A percentile compares a stretch with the other conserved stretches of the same genome.
Conservation (phyloP, 305 asterid species). For the Fraxinus sp. region DNA sequence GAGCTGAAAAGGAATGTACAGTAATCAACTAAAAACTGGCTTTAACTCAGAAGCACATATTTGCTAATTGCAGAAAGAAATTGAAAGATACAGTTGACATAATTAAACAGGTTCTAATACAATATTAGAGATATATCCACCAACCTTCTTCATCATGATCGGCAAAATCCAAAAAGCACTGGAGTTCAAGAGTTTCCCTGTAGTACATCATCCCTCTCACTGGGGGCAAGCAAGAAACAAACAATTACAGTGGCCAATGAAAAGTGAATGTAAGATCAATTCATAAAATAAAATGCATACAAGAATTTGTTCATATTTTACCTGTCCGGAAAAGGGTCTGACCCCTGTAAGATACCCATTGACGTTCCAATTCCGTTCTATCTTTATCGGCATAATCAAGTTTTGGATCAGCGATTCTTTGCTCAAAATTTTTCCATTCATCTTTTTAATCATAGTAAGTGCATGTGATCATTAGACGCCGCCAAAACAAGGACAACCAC, state of each 20-base stretch:
- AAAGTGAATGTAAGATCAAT: not conserved
- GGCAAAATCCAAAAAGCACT: constrained; percentile 89
- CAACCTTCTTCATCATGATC: constrained; percentile 77
- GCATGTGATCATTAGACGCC: constrained; percentile 20
- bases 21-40: constrained; percentile 13
- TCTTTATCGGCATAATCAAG: constrained; percentile 42
- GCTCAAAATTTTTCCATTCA: constrained; percentile 84
- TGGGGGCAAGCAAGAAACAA: constrained; percentile 36
- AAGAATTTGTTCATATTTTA: constrained; percentile 24
- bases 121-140: constrained; percentile 27
- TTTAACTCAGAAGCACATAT: constrained; percentile 10
- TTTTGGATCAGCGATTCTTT: constrained; percentile 66
- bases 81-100: not conserved
- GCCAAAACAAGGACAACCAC: constrained; percentile 15
- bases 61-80: constrained; percentile 20
- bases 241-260: not conserved
- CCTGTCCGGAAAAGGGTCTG: constrained; percentile 99
- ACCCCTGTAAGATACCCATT: constrained; percentile 97
- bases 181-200: constrained; percentile 89
- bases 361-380: constrained; percentile 60
- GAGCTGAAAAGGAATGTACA: constrained; percentile 50
- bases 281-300: constrained; percentile 17
- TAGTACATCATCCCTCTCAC: constrained; percentile 99
- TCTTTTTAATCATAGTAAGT: constrained; percentile 42
- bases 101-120: not conserved